Conservation (phyloP, 495 filamentous ascomycete genomes). For the Xylaria scruposa region DNA sequence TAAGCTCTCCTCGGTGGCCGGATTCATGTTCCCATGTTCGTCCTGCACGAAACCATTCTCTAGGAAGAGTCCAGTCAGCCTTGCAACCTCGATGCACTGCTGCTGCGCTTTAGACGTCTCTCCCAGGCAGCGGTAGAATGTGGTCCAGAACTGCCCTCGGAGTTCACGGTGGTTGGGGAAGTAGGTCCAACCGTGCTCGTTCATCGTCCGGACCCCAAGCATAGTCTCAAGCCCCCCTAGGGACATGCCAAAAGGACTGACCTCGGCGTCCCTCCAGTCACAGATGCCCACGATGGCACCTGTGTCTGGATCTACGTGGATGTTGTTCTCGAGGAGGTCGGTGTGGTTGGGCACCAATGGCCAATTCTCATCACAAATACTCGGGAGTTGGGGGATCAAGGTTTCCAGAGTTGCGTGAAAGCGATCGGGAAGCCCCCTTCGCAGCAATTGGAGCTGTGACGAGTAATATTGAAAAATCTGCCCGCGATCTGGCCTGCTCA, state of each 20-base stretch:
- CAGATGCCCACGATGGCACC: conserved; percentile 9
- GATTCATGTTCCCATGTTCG: conserved; percentile 33
- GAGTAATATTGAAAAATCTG: conserved; percentile 4
- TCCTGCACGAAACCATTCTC: conserved; percentile 8
- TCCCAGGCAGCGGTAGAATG: conserved; percentile 15
- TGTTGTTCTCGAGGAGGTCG: conserved; percentile 27
- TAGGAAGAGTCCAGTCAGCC: conserved; percentile 16
- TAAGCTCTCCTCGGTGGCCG: conserved; percentile 40
- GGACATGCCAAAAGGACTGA: conserved; percentile 23
- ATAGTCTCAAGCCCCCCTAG: conserved; percentile 17
- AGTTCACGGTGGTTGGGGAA: conserved; percentile 8
- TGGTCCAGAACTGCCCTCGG: conserved; percentile 13
- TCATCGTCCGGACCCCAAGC: conserved; percentile 16
- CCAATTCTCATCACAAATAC: background rate
- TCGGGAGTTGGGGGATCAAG: conserved; percentile 4
- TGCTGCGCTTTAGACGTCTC: background rate
- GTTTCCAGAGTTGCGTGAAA: background rate
- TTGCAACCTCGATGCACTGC: conserved; percentile 12
- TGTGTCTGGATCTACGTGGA: conserved; percentile 16
- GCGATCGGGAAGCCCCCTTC: background rate
- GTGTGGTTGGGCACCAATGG: conserved; percentile 17
- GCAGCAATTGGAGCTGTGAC: background rate
- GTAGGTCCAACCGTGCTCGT: conserved; percentile 9
- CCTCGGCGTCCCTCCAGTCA: conserved; percentile 13
- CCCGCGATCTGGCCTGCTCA: background rate